phyloP scores from a whole-genome alignment of 441 rosid genomes.

The Adansonia madagascariensis region DNA sequence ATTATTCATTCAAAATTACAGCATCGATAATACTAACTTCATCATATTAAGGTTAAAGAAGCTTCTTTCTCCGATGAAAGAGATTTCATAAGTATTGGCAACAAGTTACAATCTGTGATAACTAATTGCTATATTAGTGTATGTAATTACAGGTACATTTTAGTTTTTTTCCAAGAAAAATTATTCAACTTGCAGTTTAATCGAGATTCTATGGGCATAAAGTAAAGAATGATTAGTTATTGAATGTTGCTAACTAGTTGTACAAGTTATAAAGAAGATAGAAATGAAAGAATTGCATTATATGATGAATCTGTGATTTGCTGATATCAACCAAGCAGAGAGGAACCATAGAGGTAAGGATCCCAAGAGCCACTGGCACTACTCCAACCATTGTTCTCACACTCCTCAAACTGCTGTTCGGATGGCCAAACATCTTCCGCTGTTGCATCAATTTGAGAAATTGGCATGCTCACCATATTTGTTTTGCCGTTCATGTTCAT shows the following conservation, averaged over 20 bases:
- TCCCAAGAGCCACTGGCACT: constrained; percentile 43
- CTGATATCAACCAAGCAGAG: constrained; percentile 37
- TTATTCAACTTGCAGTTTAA: constrained; percentile 5
- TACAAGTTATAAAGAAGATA: not conserved
- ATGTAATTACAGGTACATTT: not conserved
- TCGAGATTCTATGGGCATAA: not conserved
- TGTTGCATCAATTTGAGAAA: constrained; percentile 33
- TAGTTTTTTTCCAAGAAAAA: not conserved
- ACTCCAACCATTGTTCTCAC: constrained; percentile 38
- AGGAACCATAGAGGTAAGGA: constrained; percentile 45
- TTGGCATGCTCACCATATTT: constrained; percentile 26
- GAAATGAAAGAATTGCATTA: constrained; percentile 14
- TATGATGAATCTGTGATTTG: not conserved
- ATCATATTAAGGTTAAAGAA: not conserved
- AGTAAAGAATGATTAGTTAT: constrained; percentile 37
- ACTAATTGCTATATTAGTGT: not conserved
- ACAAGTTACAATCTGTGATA: not conserved
- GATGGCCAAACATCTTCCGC: constrained; percentile 38
- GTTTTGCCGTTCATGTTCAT: constrained; percentile 20
- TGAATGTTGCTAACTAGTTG: not conserved
- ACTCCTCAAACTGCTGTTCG: constrained; percentile 42
- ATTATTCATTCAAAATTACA: not conserved
- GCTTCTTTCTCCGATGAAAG: not conserved
- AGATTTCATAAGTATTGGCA: not conserved
- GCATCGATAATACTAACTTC: not conserved